Evolutionary conservation across 2,329 filamentous ascomycete species (phyloP).

Genomic region (Cytospora schulzeri): DNA sequence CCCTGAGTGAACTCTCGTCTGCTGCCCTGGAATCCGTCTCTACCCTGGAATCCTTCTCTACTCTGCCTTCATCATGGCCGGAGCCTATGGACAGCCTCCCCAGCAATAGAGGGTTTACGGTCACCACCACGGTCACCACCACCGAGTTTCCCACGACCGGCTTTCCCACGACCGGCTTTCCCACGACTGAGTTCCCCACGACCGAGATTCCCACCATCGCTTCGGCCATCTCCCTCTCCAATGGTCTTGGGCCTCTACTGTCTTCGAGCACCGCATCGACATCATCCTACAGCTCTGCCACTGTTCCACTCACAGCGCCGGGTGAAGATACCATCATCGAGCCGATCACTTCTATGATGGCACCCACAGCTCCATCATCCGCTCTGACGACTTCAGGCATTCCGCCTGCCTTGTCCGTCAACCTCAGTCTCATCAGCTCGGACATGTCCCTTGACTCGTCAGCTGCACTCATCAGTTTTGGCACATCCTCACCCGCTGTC

Average conservation of each 20-base stretch:
- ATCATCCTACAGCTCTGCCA: not conserved
- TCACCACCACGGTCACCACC: not conserved
- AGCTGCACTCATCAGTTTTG: conserved; percentile 24
- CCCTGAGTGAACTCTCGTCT: not conserved
- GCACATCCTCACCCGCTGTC: conserved; percentile 25
- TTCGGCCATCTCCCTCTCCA: conserved; percentile 20
- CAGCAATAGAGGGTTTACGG: not conserved
- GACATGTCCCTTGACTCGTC: conserved; percentile 17
- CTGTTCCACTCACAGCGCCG: not conserved
- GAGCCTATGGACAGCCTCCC: not conserved
- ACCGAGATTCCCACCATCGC: conserved; percentile 9
- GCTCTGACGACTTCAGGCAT: conserved; percentile 25
- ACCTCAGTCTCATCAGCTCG: conserved; percentile 17
- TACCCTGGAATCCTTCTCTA: not conserved
- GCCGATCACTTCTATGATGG: conserved; percentile 21
- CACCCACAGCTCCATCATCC: conserved; percentile 23
- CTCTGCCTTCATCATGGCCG: conserved; percentile 2
- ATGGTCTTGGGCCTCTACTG: conserved; percentile 21
- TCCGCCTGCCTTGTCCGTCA: conserved; percentile 18
- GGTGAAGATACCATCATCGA: conserved; percentile 9
- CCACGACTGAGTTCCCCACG: not conserved
- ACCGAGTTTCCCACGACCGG: not conserved
- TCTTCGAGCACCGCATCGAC: conserved; percentile 6
- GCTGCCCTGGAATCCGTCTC: not conserved
- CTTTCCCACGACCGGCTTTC: conserved; percentile 13